Percentiles rank a stretch among this genome's conserved stretches.
Evolutionary conservation across 164 flowering plant genomes (phyloP).

Genomic region (Akebia trifoliata): DNA sequence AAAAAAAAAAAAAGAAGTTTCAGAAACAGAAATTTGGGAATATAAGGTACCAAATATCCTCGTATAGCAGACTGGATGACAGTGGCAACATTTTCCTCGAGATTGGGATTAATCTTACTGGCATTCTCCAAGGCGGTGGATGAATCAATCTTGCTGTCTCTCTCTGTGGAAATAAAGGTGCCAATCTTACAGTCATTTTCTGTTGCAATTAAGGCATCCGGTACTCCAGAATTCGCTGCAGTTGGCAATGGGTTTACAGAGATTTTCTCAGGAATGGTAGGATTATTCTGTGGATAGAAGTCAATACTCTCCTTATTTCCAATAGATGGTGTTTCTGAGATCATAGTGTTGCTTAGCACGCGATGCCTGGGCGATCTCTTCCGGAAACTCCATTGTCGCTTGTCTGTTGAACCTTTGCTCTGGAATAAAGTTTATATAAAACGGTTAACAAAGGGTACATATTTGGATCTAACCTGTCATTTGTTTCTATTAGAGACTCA

Average conservation of each 20-base stretch:
- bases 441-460: background rate
- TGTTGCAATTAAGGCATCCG: conserved; percentile 21
- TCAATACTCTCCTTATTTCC: conserved; percentile 34
- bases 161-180: background rate
- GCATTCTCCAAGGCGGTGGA: conserved; percentile 10
- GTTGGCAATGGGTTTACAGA: conserved; percentile 14
- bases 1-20: background rate
- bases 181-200: conserved; percentile 8
- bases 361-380: conserved; percentile 76
- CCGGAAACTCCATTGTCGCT: conserved; percentile 85
- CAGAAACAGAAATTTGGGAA: background rate
- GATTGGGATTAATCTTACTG: conserved; percentile 15
- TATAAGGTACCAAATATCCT: conserved; percentile 58
- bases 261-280: conserved; percentile 42
- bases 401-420: conserved; percentile 58
- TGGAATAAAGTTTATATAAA: conserved; percentile 21
- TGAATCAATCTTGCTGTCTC: background rate
- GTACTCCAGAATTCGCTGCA: background rate
- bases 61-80: conserved; percentile 68
- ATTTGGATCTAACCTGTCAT: background rate
- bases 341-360: conserved; percentile 56
- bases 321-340: conserved; percentile 40
- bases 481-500: background rate
- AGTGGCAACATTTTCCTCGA: conserved; percentile 53
- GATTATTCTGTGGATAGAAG: conserved; percentile 26